phyloP scores from a whole-genome alignment of 768 basidiomycete species.

The Leucocoprinus leucothites region DNA sequence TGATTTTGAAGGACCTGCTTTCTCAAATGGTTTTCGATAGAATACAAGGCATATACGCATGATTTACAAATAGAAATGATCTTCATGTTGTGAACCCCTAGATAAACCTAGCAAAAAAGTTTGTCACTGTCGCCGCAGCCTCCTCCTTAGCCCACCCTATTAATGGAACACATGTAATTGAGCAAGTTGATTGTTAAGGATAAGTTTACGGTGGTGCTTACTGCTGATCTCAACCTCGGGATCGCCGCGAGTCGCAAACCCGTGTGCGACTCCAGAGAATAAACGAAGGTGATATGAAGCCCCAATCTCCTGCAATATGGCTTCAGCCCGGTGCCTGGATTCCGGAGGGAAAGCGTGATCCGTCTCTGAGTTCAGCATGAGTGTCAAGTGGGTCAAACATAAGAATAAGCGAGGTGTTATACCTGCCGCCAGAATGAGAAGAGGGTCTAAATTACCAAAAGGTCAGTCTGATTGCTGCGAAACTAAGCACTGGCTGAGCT shows the following conservation, averaged over 20 bases:
- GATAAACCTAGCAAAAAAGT: constrained; percentile 50
- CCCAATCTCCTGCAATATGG: constrained; percentile 48
- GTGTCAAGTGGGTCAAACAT: too few species aligned
- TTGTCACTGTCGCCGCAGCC: constrained; percentile 44
- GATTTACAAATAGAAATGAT: too few species aligned
- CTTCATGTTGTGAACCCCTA: neutral
- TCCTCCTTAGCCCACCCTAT: constrained; percentile 63
- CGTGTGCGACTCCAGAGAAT: constrained; percentile 49
- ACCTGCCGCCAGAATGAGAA: too few species aligned
- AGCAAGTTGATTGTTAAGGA: too few species aligned
- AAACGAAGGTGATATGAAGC: constrained; percentile 55
- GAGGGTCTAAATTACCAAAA: too few species aligned
- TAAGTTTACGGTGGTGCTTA: constrained; percentile 25
- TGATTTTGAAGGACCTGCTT: too few species aligned
- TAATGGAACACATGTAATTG: too few species aligned
- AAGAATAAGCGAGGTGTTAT: too few species aligned
- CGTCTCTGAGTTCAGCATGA: too few species aligned
- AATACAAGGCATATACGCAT: too few species aligned
- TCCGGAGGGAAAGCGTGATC: constrained; percentile 40
- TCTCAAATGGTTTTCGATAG: too few species aligned
- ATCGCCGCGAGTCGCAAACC: constrained; percentile 47
- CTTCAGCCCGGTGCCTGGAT: constrained; percentile 54
- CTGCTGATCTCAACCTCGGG: constrained; percentile 37
- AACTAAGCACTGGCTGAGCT: constrained; percentile 14
- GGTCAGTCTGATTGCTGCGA: too few species aligned